Evolutionary conservation across 176 grass and related monocot species (phyloP), one percentile per base, ranked within the genome.

Genomic region (Pontederia paniculata): DNA sequence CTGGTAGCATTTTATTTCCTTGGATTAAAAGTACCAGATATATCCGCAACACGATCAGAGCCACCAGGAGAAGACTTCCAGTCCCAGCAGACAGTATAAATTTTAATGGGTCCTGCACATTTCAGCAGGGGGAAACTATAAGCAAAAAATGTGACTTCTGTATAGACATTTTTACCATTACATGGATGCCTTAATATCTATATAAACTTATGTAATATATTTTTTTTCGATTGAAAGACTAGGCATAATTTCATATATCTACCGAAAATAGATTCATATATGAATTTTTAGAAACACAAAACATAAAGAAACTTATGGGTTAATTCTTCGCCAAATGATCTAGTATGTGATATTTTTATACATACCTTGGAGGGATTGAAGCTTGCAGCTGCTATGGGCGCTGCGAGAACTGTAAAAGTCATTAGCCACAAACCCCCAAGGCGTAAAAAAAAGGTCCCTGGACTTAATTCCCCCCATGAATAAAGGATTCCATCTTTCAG

Each of bases 381-480:
- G 54, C 90, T 96, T 44, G 90, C 76, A 20, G 79, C 90, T 50
- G 90, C 80, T 44, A 96, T 96, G 18, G 90, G 90, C 44, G 79
- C 90, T 23, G 78, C 79, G n/a, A 96, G 66, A 20, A 83, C 68
- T 11, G 77, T 86, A 69, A 89, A 96, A 10, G 91, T 96, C 13
- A 83, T 21, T 5, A 89, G 65, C 42, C 85, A 89, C 14, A 96
- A 72, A 60, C 86, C 43, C 15, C 91, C 82, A 4, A 96, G 82
- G 17, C 91, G 77, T 37, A 89, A 23, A 51, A 96, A 89, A 74
- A 96, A 84, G 12, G 79, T 83, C 5, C 77, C 71, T 0, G 82
- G 86, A 25, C 70, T 86, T 55, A 96, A 64, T 53, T 83, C 91
- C 9, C 86, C 91, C 91, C 91, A 96, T 58, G 91, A 87, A 68